A percentile compares a stretch with the other conserved stretches of the same genome.
Evolutionary conservation across 768 basidiomycete genomes (phyloP).

Genomic region (Calocera cornea): DNA sequence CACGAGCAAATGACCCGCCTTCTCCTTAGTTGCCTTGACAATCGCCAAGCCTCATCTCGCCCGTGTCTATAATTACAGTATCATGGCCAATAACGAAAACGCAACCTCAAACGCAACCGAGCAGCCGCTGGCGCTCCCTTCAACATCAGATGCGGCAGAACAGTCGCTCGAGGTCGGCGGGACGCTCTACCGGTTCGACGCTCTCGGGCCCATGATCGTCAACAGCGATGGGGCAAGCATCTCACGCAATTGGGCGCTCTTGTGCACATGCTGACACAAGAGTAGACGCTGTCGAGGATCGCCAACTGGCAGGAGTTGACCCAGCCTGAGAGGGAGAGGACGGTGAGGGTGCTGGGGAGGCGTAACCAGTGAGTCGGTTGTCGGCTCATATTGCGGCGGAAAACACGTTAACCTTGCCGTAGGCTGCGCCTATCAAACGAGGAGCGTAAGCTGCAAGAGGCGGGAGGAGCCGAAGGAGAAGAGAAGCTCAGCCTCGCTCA

Average conservation of each 20-base stretch:
- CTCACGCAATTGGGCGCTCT: neutral
- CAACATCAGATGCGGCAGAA: neutral
- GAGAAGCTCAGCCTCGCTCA: neutral
- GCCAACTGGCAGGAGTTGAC: slow-evolving; percentile 51
- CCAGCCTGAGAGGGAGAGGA: slow-evolving; percentile 42
- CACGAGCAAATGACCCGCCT: too few species aligned
- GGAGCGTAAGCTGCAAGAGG: neutral
- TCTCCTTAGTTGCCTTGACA: too few species aligned
- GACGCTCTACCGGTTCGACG: neutral
- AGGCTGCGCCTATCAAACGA: neutral
- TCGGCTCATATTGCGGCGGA: neutral
- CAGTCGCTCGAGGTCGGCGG: neutral
- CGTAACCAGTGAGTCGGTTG: slow-evolving; percentile 34
- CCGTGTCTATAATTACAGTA: neutral
- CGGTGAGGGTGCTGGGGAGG: slow-evolving; percentile 38
- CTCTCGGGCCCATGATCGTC: slow-evolving; percentile 5
- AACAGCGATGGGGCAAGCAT: slow-evolving; percentile 7
- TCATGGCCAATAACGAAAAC: neutral
- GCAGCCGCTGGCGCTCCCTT: neutral
- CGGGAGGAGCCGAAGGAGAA: neutral
- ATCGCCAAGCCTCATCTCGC: too few species aligned
- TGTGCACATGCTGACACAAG: neutral
- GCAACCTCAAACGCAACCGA: neutral
- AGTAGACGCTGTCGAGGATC: slow-evolving; percentile 50
- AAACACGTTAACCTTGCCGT: neutral